phyloP scores from a whole-genome alignment of 2,329 filamentous ascomycete species.

The Colletotrichum filicis region DNA sequence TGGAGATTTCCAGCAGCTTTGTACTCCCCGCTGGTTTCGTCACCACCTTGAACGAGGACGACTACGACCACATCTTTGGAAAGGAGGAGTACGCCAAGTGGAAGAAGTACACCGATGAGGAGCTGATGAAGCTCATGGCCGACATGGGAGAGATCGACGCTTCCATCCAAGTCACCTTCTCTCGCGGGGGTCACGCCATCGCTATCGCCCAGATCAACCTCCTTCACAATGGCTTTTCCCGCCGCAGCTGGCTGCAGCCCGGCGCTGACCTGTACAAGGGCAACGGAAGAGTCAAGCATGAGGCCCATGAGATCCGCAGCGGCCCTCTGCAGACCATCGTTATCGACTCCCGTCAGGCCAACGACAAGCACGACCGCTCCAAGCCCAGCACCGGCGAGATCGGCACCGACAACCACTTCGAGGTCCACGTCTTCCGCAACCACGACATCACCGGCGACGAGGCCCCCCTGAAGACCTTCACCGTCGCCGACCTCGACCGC shows the following conservation, averaged over 20 bases:
- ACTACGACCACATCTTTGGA: conserved; percentile 2
- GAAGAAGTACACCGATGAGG: background rate
- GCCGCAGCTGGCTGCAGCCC: conserved; percentile 11
- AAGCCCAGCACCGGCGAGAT: conserved; percentile 18
- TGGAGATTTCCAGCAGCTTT: conserved; percentile 18
- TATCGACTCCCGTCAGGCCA: conserved; percentile 31
- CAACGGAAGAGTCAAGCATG: conserved; percentile 31
- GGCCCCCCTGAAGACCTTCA: conserved; percentile 4
- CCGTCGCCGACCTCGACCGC: conserved; percentile 1
- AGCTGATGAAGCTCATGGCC: background rate
- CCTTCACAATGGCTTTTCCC: conserved; percentile 9
- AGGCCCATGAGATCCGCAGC: background rate
- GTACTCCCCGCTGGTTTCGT: conserved; percentile 10
- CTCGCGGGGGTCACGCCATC: background rate
- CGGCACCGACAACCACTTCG: conserved; percentile 13
- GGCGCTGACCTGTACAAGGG: conserved; percentile 29
- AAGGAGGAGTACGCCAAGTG: conserved; percentile 11
- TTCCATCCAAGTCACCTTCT: conserved; percentile 16
- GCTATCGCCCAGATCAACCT: conserved; percentile 5
- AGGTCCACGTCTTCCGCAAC: conserved; percentile 5
- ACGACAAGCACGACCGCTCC: conserved; percentile 21
- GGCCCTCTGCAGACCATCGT: conserved; percentile 33
- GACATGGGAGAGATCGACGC: conserved; percentile 8
- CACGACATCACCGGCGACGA: background rate
- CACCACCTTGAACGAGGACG: conserved; percentile 8